phyloP scores from a whole-genome alignment of 805 yeast genomes.

The Wickerhamomyces bisporus region DNA sequence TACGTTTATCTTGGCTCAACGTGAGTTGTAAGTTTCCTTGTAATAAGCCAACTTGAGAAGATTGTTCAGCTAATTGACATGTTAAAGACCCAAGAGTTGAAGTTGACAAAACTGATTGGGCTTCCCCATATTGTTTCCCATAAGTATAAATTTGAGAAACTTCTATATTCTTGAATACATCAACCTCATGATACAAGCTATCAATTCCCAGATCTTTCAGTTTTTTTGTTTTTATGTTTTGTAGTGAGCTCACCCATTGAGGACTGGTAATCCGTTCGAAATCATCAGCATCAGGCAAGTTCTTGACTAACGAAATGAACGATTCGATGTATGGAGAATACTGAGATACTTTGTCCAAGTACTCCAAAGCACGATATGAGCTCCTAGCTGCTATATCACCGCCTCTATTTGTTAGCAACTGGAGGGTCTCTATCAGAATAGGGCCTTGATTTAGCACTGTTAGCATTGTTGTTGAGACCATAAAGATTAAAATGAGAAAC shows the following conservation, averaged over 20 bases:
- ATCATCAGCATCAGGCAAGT: slow-evolving; percentile 1
- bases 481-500: background rate
- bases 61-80: slow-evolving; percentile 17
- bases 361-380: slow-evolving; percentile 15
- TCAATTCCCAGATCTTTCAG: slow-evolving; percentile 14
- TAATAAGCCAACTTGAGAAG: slow-evolving; percentile 20
- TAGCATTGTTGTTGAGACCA: too few relatives aligned
- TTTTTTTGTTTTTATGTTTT: slow-evolving; percentile 3
- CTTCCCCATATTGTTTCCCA: slow-evolving; percentile 17
- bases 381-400: slow-evolving; percentile 7
- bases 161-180: slow-evolving; percentile 11
- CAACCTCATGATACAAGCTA: slow-evolving; percentile 21
- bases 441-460: slow-evolving; percentile 12
- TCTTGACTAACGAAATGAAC: slow-evolving; percentile 5
- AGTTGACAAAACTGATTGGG: slow-evolving; percentile 14
- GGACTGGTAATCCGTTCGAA: slow-evolving; percentile 3
- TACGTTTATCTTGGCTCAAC: slow-evolving; percentile 20
- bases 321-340: slow-evolving; percentile 16
- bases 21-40: slow-evolving; percentile 12
- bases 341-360: slow-evolving; percentile 10
- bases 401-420: slow-evolving; percentile 7
- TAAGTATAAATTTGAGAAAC: slow-evolving; percentile 15
- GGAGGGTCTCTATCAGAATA: slow-evolving; percentile 16
- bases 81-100: slow-evolving; percentile 11
- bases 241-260: slow-evolving; percentile 5